Base-by-base conservation (phyloP, 495 filamentous ascomycete genomes). In the Penicillium lividum region DNA sequence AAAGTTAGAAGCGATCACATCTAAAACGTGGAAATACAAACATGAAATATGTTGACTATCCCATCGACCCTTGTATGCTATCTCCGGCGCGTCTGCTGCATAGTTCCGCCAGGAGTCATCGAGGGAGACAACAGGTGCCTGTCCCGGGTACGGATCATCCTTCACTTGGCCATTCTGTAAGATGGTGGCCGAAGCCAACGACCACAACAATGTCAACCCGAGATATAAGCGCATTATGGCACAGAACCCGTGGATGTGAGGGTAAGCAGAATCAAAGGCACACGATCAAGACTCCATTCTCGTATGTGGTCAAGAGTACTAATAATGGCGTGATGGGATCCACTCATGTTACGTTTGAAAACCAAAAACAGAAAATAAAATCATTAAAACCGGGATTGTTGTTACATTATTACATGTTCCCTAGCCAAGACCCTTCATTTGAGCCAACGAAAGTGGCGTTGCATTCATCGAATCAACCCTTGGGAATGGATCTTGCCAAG, bases 61-160 rank as follows among this genome's bases (percentile, higher is more conserved):
- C 86, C 86, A 89, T 45, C 86, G 77, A 4, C 86, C 86, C 63
- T 88, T 86, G 73, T 88, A 89, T 0, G 84, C 82, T n/a, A 89
- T 74, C 62, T 89, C 84, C 2, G 75, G 64, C 0, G 81, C 78
- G 67, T 84, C 76, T 1, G 83, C 75, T 5, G 70, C 71, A 61
- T 87, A 89, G 3, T 71, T 83, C 25, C 57, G 75, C 79, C 79
- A 81, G 28, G 62, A 67, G 45, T 61, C 57, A 38, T 73, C 67
- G 31, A 74, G 45, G 3, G 54, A 56, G 28, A 77, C 58, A 3
- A 55, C 28, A 6, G 57, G 51, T 2, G 59, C 58, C 49, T 74
- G 71, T 13, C 74, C 73, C 0, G 71, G 73, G 49, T 72, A 76
- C 7, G 73, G 62, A 62, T 77, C 61, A 33, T 64, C 51, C 51